phyloP scores from a whole-genome alignment of 257 asterid genomes.

The Rubia yunnanensis region DNA sequence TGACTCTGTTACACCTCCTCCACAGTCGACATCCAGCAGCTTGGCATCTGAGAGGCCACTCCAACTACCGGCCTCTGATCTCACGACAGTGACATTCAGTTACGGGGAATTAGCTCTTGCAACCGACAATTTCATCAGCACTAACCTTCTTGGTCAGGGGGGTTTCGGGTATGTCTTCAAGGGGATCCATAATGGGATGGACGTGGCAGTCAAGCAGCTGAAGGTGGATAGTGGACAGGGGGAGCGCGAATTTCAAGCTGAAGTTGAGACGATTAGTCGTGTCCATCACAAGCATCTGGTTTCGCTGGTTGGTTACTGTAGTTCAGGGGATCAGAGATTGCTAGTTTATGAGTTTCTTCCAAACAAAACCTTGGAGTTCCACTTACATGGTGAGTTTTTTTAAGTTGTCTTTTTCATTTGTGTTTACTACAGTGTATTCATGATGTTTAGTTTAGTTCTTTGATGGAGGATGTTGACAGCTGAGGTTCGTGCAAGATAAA shows the following conservation, averaged over 20 bases:
- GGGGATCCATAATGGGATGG: slow-evolving; percentile 68
- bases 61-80: slow-evolving; percentile 20
- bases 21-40: slow-evolving; percentile 35
- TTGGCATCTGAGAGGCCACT: slow-evolving; percentile 24
- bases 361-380: slow-evolving; percentile 70
- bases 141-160: slow-evolving; percentile 79
- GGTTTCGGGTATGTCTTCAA: slow-evolving; percentile 87
- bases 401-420: too few relatives aligned
- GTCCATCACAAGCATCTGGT: slow-evolving; percentile 71
- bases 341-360: slow-evolving; percentile 79
- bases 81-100: slow-evolving; percentile 45
- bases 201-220: slow-evolving; percentile 73
- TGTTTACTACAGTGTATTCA: too few relatives aligned
- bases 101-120: slow-evolving; percentile 71
- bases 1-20: slow-evolving; percentile 30
- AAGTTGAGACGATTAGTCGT: slow-evolving; percentile 76
- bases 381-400: slow-evolving; percentile 65
- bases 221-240: slow-evolving; percentile 83
- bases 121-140: slow-evolving; percentile 42
- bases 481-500: too few relatives aligned
- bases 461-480: too few relatives aligned
- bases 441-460: too few relatives aligned
- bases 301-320: slow-evolving; percentile 68
- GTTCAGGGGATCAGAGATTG: slow-evolving; percentile 68
- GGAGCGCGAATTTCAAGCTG: slow-evolving; percentile 98